A percentile compares a stretch with the other conserved stretches of the same genome.
Evolutionary conservation across 805 yeast species (phyloP).

Genomic region (Pachysolen tannophilus): DNA sequence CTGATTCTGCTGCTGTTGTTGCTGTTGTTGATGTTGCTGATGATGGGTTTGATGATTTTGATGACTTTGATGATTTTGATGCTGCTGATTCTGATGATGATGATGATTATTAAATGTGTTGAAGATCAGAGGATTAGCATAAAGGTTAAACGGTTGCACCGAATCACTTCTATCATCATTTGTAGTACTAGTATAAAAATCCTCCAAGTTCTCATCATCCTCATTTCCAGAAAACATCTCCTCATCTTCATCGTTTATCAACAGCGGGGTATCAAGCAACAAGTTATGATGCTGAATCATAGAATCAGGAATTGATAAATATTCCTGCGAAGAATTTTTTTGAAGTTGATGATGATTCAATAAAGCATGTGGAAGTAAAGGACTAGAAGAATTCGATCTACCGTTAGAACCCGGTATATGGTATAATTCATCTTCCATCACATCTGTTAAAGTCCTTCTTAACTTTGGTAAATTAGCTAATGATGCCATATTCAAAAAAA

Average conservation of each 20-base stretch:
- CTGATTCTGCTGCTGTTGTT: no score
- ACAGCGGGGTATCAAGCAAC: constrained; percentile 2
- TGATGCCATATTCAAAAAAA: constrained; percentile 45
- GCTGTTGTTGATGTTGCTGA: background rate
- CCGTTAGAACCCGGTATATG: constrained; percentile 25
- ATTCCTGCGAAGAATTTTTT: background rate
- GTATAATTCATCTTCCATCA: constrained; percentile 54
- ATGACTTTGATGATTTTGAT: constrained; percentile 7
- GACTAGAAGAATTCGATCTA: constrained; percentile 19
- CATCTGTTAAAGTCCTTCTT: constrained; percentile 47
- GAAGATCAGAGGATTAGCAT: constrained; percentile 31
- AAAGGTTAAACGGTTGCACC: constrained; percentile 28
- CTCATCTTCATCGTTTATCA: constrained; percentile 7
- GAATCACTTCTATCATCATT: background rate
- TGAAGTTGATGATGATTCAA: constrained; percentile 4
- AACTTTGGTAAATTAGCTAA: constrained; percentile 40
- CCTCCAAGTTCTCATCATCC: constrained; percentile 3
- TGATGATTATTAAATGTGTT: constrained; percentile 3
- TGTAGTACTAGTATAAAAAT: background rate
- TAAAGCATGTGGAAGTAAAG: constrained; percentile 6
- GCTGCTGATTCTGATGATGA: constrained; percentile 1
- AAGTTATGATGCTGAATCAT: constrained; percentile 5
- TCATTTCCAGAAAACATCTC: constrained; percentile 5
- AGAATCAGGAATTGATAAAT: constrained; percentile 9
- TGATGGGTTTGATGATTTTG: no score